Base-by-base conservation (phyloP, 805 yeast species). In the Metschnikowia arizonensis region DNA sequence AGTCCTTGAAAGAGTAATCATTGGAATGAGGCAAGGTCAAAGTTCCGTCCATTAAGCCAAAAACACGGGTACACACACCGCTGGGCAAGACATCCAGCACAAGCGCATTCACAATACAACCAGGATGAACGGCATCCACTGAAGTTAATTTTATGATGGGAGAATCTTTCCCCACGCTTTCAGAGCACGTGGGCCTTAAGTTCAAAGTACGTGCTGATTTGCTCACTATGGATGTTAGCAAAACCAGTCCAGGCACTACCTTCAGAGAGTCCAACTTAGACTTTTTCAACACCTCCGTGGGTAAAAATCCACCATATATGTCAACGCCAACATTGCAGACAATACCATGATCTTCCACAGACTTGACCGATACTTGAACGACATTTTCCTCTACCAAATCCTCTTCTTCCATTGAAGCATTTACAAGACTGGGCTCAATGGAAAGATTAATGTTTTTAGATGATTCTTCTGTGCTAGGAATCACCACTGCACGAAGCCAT, bases 261-360 rank as follows among this genome's bases (percentile, higher is more conserved):
- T 55, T 39, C 15, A 66, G 73, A 6, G 67, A 49, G 9, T 68
- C 62, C 23, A 69, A 44, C 19, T 50, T 68, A 12, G 74, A 70
- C 30, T 61, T 57, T 31, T 63, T 61, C 41, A 85, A 64, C 47
- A 84, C 91, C 53, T 83, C 84, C 52, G 78, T 82, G 1, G 95
- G 76, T 39, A 90, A 69, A 63, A 91, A 90, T 1, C 95, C 96
- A 24, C 79, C 68, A 7, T 76, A 46, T 5, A 73, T 77, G 7
- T 63, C 63, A 41, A 74, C 60, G 28, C 97, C 97, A 32, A 85
- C 63, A 54, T 83, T 84, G 34, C 91, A 66, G 46, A 87, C 78
- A 19, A 81, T 77, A 66, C 99, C 99, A 62, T 88, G 97, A 62
- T 93, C 99, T 73, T 93, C 98, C 19, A 87, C 66, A 38, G 95